Evolutionary conservation across 176 grass and related monocot genomes (phyloP).

Genomic region (Musa beccarii): DNA sequence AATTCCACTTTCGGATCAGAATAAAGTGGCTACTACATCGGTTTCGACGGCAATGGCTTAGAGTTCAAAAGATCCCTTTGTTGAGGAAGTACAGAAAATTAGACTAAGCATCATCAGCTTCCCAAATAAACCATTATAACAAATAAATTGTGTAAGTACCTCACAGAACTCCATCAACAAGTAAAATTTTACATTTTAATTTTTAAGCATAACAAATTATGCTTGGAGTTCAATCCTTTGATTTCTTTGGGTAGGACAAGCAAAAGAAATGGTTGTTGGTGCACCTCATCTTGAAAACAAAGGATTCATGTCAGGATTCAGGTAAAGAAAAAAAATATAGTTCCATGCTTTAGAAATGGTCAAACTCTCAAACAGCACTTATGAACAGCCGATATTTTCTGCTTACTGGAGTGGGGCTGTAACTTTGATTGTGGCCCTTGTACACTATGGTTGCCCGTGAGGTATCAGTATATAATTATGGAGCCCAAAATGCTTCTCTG

Average conservation of each 20-base stretch:
- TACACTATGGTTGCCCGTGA: background rate
- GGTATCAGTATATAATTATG: too few relatives aligned
- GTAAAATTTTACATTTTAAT: background rate
- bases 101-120: constrained; percentile 17
- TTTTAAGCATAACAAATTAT: background rate
- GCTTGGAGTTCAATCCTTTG: background rate
- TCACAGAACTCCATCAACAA: background rate
- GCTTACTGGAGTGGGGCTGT: background rate
- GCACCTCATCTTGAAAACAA: background rate
- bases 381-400: background rate
- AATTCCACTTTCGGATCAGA: constrained; percentile 46
- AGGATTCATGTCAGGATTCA: background rate
- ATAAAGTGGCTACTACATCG: constrained; percentile 36
- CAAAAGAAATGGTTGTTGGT: background rate
- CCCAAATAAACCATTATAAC: background rate
- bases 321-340: too few relatives aligned
- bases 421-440: background rate
- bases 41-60: constrained; percentile 44
- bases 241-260: background rate
- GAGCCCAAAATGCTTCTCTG: background rate
- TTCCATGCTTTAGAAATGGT: background rate
- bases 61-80: constrained; percentile 33
- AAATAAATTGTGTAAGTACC: background rate
- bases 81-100: constrained; percentile 28
- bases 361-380: background rate